Evolutionary conservation across 345 rosid species (phyloP), one percentile per base, ranked within the genome.

Genomic region (Gossypium herbaceum): DNA sequence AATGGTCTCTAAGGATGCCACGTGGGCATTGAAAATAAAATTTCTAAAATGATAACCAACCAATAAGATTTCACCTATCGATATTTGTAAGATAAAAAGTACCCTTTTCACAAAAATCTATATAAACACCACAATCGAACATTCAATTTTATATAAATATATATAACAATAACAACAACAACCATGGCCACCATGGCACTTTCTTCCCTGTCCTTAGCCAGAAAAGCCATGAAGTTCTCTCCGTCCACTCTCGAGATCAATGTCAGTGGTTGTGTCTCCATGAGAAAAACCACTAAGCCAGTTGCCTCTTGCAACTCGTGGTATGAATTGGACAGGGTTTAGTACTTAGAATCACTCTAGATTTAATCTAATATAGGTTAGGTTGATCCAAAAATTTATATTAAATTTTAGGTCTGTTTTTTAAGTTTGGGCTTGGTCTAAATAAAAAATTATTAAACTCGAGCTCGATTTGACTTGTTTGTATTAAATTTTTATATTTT

Each of bases 131-230:
- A 51, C 55, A 29, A 29, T 29, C 55, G 3, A 51, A 47, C 13
- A 47, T 47, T 2, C 12, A 2, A 47, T 11, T 47, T 0, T 29
- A 3, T 29, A 27, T 27, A 27, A 2, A 27, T 27, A 27, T 29
- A 3, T 29, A 27, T 27, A 27, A 27, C 29, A 3, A 20, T 20
- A 20, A 0, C 34, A 11, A 58, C 74, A 74, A 87, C 86, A 93
- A 91, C 97, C 2, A 80, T 93, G 64, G 79, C 94, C 1, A 82
- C 94, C 8, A 87, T 87, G 91, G 88, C 90, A 19, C 90, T 92
- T 54, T 90, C 94, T 61, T 92, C 97, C 79, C 83, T 92, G 11
- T 75, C 90, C 1, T 75, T 92, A 16, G 86, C 86, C 80, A 94
- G 92, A 2, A 78, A 80, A 86, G 90, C 94, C 0, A 87, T 87